These are phyloP conservation scores for Colletotrichum sp. DNA, from an alignment of 2,329 filamentous ascomycete species.

Conservation along the genomic window DNA sequence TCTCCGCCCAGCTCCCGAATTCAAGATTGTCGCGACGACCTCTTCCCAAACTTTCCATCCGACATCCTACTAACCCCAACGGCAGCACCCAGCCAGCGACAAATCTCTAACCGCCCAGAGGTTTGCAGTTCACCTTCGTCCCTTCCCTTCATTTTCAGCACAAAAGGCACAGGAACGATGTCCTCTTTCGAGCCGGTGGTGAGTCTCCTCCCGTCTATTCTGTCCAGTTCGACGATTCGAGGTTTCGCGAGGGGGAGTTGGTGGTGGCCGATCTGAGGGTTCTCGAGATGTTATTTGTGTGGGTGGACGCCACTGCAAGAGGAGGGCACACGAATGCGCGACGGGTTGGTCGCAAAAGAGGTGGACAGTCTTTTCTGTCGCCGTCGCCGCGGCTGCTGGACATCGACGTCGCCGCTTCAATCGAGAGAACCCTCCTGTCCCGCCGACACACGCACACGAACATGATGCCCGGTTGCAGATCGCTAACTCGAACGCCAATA, in stretches of 20 bases:
- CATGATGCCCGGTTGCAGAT: background rate
- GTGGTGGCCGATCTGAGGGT: background rate
- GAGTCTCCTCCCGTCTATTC: conserved; percentile 45
- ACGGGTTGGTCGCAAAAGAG: background rate
- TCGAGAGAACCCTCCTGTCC: background rate
- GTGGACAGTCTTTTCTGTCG: background rate
- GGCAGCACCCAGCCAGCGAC: conserved; percentile 23
- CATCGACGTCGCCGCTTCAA: background rate
- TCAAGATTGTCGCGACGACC: conserved; percentile 22
- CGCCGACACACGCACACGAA: background rate
- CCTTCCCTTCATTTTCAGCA: conserved; percentile 19
- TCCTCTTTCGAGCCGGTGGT: conserved; percentile 74
- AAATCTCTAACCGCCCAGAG: conserved; percentile 24
- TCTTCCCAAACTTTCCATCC: conserved; percentile 20
- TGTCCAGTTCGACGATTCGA: background rate
- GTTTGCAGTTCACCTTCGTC: conserved; percentile 21
- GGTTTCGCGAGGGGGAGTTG: background rate
- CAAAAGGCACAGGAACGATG: conserved; percentile 56
- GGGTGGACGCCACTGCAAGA: background rate
- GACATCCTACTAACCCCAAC: conserved; percentile 25
- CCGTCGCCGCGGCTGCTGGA: background rate
- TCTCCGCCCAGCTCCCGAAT: conserved; percentile 21
- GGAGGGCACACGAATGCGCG: background rate
- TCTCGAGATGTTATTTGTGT: background rate
- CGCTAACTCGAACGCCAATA: conserved; percentile 45